Evolutionary conservation across 331 rosid species (phyloP).

Genomic region (Rosa hybrid): DNA sequence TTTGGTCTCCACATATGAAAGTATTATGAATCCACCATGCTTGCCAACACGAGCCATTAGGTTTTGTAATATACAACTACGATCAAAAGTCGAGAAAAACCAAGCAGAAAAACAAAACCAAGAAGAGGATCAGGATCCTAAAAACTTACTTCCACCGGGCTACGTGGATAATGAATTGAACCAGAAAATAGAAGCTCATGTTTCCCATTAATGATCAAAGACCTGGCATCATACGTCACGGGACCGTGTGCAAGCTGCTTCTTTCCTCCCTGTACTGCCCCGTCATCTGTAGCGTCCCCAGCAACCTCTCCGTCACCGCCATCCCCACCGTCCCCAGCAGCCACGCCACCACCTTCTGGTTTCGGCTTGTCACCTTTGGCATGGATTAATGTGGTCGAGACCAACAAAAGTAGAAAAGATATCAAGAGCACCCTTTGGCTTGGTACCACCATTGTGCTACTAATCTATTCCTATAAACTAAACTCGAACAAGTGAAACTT

Average conservation of each 20-base stretch:
- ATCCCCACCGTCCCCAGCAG: too few species aligned
- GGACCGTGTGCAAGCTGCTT: not conserved
- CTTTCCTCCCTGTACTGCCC: not conserved
- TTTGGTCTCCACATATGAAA: not conserved
- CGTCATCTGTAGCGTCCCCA: not conserved
- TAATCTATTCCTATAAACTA: not conserved
- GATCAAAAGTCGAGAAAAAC: not conserved
- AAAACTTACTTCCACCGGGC: conserved; percentile 63
- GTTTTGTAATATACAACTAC: not conserved
- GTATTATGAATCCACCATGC: not conserved
- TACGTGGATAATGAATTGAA: conserved; percentile 81
- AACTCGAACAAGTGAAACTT: not conserved
- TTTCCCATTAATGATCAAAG: conserved; percentile 64
- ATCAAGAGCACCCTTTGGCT: conserved; percentile 12
- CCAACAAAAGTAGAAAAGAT: conserved; percentile 5
- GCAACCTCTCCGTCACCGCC: not conserved
- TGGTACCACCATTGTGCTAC: conserved; percentile 10
- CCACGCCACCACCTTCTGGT: not conserved
- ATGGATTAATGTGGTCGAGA: not conserved
- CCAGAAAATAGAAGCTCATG: conserved; percentile 77
- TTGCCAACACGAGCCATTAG: not conserved
- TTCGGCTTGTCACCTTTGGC: not conserved
- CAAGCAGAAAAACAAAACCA: not conserved
- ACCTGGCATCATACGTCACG: conserved; percentile 67
- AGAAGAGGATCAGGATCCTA: not conserved